phyloP scores from a whole-genome alignment of 345 rosid species.

The Hibiscus tridactylites region DNA sequence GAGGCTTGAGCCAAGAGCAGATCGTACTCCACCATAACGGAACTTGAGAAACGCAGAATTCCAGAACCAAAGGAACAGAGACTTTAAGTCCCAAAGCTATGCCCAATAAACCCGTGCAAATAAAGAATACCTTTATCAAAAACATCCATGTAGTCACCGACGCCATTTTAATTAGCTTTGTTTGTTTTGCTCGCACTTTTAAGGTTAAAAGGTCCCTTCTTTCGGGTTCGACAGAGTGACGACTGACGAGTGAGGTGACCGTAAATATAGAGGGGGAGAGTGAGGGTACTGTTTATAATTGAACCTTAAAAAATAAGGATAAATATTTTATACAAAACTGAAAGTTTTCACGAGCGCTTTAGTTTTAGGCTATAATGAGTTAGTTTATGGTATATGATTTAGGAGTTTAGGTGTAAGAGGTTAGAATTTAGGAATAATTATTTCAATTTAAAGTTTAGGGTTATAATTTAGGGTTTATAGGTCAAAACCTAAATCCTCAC shows the following conservation, averaged over 20 bases:
- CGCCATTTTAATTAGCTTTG: conserved; percentile 1
- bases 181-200: neutral
- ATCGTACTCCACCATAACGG: conserved; percentile 10
- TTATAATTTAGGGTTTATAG: too few relatives aligned
- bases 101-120: neutral
- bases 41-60: conserved; percentile 8
- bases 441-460: too few relatives aligned
- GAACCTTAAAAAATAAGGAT: neutral
- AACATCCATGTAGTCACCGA: conserved; percentile 1
- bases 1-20: conserved; percentile 14
- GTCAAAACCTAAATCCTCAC: too few relatives aligned
- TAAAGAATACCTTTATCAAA: neutral
- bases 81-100: conserved; percentile 6
- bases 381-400: too few relatives aligned
- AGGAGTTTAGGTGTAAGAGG: too few relatives aligned
- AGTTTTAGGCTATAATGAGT: too few relatives aligned
- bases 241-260: neutral
- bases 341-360: too few relatives aligned
- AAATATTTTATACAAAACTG: too few relatives aligned
- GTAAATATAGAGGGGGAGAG: conserved; percentile 17
- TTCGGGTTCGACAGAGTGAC: too few relatives aligned
- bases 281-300: neutral
- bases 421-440: too few relatives aligned
- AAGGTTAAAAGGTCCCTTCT: too few relatives aligned
- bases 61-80: conserved; percentile 15